Evolutionary conservation across 176 grass and related monocot species (phyloP).

Genomic region (Triticum monococcum): DNA sequence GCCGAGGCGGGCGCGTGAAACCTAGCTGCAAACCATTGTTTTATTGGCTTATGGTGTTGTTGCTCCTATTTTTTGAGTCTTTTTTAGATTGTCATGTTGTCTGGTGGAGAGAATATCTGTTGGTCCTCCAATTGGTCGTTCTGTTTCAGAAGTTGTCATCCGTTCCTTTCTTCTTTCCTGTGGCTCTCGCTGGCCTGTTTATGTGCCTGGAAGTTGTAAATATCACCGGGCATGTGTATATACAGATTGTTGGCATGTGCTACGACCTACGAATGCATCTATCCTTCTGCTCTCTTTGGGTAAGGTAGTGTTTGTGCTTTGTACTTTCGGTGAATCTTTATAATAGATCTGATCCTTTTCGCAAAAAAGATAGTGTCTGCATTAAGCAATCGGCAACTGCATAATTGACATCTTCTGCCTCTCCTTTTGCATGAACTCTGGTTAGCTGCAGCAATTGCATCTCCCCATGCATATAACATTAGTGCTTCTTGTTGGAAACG

Average conservation of each 20-base stretch:
- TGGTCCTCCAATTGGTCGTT: slow-evolving; percentile 8
- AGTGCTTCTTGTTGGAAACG: neutral
- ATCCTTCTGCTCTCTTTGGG: too few relatives aligned
- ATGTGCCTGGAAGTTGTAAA: slow-evolving; percentile 45
- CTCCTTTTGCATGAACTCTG: too few relatives aligned
- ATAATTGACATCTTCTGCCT: neutral
- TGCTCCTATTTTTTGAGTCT: slow-evolving; percentile 19
- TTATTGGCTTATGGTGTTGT: slow-evolving; percentile 31
- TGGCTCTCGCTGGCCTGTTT: neutral
- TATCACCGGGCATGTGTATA: slow-evolving; percentile 44
- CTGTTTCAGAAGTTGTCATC: neutral
- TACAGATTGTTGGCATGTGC: slow-evolving; percentile 33
- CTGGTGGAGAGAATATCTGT: slow-evolving; percentile 28
- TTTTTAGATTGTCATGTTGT: slow-evolving; percentile 28
- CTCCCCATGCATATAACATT: too few relatives aligned
- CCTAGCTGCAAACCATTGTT: slow-evolving; percentile 26
- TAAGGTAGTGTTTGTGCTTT: neutral
- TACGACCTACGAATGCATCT: slow-evolving; percentile 1
- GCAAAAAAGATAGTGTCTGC: too few relatives aligned
- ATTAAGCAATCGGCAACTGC: neutral
- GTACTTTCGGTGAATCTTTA: too few relatives aligned
- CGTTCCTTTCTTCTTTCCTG: neutral
- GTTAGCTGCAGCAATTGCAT: too few relatives aligned
- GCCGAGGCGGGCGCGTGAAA: slow-evolving; percentile 39
- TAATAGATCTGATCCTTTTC: too few relatives aligned